Evolutionary conservation across 2,329 filamentous ascomycete genomes (phyloP).

Genomic region (Amylocarpus encephaloides): DNA sequence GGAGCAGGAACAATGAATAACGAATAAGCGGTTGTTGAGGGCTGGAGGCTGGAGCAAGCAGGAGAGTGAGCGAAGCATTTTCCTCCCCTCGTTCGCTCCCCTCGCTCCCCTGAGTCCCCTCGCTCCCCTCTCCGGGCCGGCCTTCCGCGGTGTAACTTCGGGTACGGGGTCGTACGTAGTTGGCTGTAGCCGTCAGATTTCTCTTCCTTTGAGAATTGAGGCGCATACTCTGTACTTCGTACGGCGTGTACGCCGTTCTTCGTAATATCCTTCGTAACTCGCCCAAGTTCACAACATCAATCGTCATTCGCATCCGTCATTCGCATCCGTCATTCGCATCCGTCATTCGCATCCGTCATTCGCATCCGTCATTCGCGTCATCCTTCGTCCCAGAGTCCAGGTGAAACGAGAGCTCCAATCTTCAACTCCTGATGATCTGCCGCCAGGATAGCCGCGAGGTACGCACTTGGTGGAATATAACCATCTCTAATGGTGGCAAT

Average conservation of each 20-base stretch:
- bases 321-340: no score
- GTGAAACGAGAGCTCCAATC: slow-evolving; percentile 2
- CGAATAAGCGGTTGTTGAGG: background rate
- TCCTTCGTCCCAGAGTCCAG: slow-evolving; percentile 1
- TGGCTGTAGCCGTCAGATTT: background rate
- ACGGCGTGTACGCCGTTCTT: no score
- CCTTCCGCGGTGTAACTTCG: slow-evolving; percentile 8
- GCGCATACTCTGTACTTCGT: background rate
- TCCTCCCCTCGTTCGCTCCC: no score
- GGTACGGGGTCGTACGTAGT: no score
- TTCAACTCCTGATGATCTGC: slow-evolving; percentile 1
- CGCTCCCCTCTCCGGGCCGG: slow-evolving; percentile 5
- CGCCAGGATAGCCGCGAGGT: slow-evolving; percentile 4
- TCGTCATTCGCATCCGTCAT: no score
- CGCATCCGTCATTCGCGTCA: background rate
- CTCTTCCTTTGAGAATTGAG: background rate
- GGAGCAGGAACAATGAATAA: background rate
- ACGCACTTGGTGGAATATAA: background rate
- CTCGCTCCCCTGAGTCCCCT: no score
- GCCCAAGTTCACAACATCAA: no score
- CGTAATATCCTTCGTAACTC: no score
- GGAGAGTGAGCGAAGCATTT: background rate
- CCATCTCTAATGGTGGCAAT: slow-evolving; percentile 6
- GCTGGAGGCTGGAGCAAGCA: background rate
- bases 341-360: no score